phyloP scores from a whole-genome alignment of 2,329 filamentous ascomycete genomes.

The Pestalotiopsis sp. region DNA sequence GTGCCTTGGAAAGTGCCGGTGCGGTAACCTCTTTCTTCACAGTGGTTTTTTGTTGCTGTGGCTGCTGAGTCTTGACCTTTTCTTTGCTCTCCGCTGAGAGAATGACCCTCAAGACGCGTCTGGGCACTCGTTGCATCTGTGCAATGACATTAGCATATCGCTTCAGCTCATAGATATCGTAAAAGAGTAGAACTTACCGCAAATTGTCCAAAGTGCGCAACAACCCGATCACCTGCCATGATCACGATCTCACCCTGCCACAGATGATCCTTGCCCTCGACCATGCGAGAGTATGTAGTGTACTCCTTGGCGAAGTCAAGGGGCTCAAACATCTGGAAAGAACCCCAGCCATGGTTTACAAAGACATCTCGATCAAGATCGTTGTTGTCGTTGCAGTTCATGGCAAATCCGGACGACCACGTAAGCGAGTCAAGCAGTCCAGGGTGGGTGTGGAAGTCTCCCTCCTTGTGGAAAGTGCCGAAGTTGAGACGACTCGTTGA shows the following conservation, averaged over 20 bases:
- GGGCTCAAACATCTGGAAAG: constrained; percentile 21
- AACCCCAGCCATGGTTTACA: constrained; percentile 27
- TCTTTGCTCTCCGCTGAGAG: not conserved
- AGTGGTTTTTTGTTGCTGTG: not conserved
- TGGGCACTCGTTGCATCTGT: not conserved
- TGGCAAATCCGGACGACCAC: constrained; percentile 21
- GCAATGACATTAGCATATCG: not conserved
- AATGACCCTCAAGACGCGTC: not conserved
- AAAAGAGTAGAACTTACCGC: constrained; percentile 15
- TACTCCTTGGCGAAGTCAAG: constrained; percentile 18
- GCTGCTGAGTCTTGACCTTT: not conserved
- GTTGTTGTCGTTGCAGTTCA: constrained; percentile 25
- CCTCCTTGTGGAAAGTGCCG: constrained; percentile 15
- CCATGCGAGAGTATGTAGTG: constrained; percentile 22
- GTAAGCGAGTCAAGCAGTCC: constrained; percentile 22
- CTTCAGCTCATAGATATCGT: constrained; percentile 5
- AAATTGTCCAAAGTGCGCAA: constrained; percentile 19
- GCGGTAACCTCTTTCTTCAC: not conserved
- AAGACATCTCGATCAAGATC: constrained; percentile 24
- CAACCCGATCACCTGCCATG: constrained; percentile 19
- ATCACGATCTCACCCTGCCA: constrained; percentile 22
- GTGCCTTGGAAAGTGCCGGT: not conserved
- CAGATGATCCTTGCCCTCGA: constrained; percentile 15
- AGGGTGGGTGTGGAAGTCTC: constrained; percentile 24
- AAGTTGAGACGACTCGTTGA: constrained; percentile 22